Evolutionary conservation across 2,329 filamentous ascomycete genomes (phyloP), one percentile per base, ranked within the genome.

Genomic region (Paradendryphiella salina): DNA sequence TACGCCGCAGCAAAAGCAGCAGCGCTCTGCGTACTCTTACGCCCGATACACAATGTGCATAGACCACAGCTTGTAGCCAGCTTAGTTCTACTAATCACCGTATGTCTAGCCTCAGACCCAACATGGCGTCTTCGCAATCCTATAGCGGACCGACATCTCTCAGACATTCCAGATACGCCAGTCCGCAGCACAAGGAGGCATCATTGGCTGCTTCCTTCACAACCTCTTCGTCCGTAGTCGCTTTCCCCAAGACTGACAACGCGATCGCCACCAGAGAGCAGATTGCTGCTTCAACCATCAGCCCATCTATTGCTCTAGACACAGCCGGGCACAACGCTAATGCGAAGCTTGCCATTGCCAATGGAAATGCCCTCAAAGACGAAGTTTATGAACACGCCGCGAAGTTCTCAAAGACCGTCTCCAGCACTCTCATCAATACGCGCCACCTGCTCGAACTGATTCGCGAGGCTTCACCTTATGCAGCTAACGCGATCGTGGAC

Each of bases 201-300:
- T 36, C 50, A 43, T 20, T 40, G 8, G 48, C 50, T 3, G 39
- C 52, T 3, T 32, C 54, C 5, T 44, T 51, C 3, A 28, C 43
- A 1, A 39, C 46, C 4, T 53, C 56, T n/a, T 38, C 47, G 10
- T 14, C 34, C n/a, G 21, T 26, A 4, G 21, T 31, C 18, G 15
- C 31, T 18, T 18, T 13, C 14, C 21, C 34, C 13, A 21, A 34
- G 3, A 15, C 43, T 21, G 46, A 60, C 9, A 60, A 40, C 21
- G 43, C 54, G n/a, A 59, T 66, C 33, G 63, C 63, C 3, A 65
- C 61, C 5, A 64, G 57, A 29, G 54, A 67, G 45, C 67, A 70
- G 49, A 57, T 64, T n/a, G 55, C 56, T 9, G 53, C 60, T n/a
- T 33, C 37, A 5, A 32, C 45, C n/a, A 33, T 28, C 13, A 11